phyloP scores from a whole-genome alignment of 768 basidiomycete species.

The Lepiota brunneoincarnata region DNA sequence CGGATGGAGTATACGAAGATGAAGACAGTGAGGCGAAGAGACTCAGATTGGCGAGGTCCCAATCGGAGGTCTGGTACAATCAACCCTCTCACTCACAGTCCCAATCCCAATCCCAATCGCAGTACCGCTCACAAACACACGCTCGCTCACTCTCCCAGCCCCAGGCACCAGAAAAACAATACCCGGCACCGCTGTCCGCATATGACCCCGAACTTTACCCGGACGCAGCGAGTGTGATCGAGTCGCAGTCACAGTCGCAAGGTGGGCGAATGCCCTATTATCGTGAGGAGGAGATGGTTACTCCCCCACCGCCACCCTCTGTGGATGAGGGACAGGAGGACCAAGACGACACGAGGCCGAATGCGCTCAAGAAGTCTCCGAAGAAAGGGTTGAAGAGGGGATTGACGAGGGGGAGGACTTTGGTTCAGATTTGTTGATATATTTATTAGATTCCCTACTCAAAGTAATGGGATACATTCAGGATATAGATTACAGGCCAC shows the following conservation, averaged over 20 bases:
- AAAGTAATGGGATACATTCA: too few relatives aligned
- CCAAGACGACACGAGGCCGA: conserved; percentile 13
- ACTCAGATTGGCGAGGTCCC: conserved; percentile 8
- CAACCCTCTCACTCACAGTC: neutral
- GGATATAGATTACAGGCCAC: too few relatives aligned
- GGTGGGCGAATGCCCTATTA: conserved; percentile 2
- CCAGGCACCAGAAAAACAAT: conserved; percentile 27
- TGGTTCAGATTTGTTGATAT: conserved; percentile 26
- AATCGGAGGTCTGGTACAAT: conserved; percentile 9
- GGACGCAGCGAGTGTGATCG: conserved; percentile 29
- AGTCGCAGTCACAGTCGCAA: conserved; percentile 19
- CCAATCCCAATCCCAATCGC: neutral
- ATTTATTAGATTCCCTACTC: too few relatives aligned
- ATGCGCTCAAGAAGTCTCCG: conserved; percentile 12
- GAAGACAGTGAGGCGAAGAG: conserved; percentile 4
- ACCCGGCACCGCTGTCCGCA: conserved; percentile 31
- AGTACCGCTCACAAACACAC: neutral
- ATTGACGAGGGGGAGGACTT: conserved; percentile 31
- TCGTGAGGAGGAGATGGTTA: neutral
- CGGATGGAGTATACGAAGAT: neutral
- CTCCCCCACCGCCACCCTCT: neutral
- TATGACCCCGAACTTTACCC: conserved; percentile 36
- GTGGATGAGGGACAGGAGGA: conserved; percentile 6
- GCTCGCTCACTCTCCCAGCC: neutral
- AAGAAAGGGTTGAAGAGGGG: conserved; percentile 20